Conservation (phyloP, 2,329 filamentous ascomycete genomes). For the Dendryphion nanum region DNA sequence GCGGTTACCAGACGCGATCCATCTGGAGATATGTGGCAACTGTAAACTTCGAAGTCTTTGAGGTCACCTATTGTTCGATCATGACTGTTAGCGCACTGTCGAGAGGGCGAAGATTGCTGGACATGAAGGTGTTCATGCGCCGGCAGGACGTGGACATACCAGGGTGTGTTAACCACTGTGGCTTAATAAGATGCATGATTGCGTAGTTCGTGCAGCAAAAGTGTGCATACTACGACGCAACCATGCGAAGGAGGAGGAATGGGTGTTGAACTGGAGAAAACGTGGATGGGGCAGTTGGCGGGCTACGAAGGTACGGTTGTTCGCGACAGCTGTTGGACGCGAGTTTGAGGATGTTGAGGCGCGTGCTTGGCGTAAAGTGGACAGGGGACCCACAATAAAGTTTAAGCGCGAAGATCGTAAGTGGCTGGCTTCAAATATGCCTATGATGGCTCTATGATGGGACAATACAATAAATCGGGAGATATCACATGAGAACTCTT, state of each 20-base stretch:
- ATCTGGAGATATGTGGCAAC: conserved; percentile 94
- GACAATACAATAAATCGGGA: no score
- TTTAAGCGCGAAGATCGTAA: no score
- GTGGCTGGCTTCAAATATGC: no score
- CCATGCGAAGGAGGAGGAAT: conserved; percentile 14
- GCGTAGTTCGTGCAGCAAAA: conserved; percentile 11
- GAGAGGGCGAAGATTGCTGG: no score
- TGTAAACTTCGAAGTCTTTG: conserved; percentile 98
- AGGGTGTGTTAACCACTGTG: conserved; percentile 92
- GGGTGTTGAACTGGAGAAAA: conserved; percentile 1
- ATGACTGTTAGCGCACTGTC: conserved; percentile 1
- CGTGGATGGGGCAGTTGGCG: conserved; percentile 14
- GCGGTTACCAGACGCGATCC: conserved; percentile 89
- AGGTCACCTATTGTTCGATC: conserved; percentile 70
- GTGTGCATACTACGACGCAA: conserved; percentile 25
- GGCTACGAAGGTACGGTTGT: no score
- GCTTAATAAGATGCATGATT: conserved; percentile 72
- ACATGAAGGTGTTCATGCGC: no score
- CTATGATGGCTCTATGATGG: no score
- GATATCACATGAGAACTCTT: no score
- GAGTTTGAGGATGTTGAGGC: conserved; percentile 25
- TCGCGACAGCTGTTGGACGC: conserved; percentile 33
- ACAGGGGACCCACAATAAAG: no score
- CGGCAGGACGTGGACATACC: conserved; percentile 51
- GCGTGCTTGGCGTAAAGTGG: conserved; percentile 26